Percentiles rank a stretch among this genome's conserved stretches.
These are phyloP conservation scores for Melampsora americana DNA, from an alignment of 1,284 basidiomycete species.

Conservation along the genomic window DNA sequence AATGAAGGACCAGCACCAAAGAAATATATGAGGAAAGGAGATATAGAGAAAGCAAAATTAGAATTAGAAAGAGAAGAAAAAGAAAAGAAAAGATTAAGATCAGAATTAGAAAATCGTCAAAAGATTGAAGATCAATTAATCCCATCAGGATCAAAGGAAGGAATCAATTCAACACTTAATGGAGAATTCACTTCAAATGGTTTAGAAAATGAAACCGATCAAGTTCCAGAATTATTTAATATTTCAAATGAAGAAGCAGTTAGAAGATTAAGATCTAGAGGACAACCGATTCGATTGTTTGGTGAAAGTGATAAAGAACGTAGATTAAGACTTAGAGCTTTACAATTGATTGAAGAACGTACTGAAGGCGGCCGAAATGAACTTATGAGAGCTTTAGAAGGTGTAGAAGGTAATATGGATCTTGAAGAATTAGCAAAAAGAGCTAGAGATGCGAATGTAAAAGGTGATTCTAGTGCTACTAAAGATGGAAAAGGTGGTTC, in stretches of 20 bases:
- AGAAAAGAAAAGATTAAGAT: conserved; percentile 61
- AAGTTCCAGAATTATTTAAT: conserved; percentile 66
- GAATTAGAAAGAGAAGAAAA: conserved; percentile 67
- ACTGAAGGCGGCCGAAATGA: conserved; percentile 71
- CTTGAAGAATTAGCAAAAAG: conserved; percentile 65
- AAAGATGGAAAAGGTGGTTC: conserved; percentile 48
- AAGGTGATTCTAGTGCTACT: conserved; percentile 44
- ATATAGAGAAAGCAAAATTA: conserved; percentile 60
- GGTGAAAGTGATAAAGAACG: conserved; percentile 93
- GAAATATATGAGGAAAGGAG: conserved; percentile 84
- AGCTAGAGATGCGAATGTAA: conserved; percentile 47
- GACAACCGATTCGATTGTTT: conserved; percentile 90
- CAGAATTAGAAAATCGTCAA: neutral
- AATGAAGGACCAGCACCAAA: conserved; percentile 58
- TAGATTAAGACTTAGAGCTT: conserved; percentile 77
- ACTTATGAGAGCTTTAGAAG: conserved; percentile 86
- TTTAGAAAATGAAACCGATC: conserved; percentile 11
- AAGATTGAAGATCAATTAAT: conserved; percentile 25
- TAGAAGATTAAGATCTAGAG: conserved; percentile 79
- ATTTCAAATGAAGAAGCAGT: conserved; percentile 90
- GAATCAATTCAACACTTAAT: conserved; percentile 1
- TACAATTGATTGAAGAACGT: conserved; percentile 89
- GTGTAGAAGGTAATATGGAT: conserved; percentile 68
- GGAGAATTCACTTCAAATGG: conserved; percentile 3
- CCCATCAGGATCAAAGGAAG: conserved; percentile 35